A percentile compares a stretch with the other conserved stretches of the same genome.
These are phyloP conservation scores for Tylopilus balloui DNA, from an alignment of 768 basidiomycete genomes.

Conservation along the genomic window DNA sequence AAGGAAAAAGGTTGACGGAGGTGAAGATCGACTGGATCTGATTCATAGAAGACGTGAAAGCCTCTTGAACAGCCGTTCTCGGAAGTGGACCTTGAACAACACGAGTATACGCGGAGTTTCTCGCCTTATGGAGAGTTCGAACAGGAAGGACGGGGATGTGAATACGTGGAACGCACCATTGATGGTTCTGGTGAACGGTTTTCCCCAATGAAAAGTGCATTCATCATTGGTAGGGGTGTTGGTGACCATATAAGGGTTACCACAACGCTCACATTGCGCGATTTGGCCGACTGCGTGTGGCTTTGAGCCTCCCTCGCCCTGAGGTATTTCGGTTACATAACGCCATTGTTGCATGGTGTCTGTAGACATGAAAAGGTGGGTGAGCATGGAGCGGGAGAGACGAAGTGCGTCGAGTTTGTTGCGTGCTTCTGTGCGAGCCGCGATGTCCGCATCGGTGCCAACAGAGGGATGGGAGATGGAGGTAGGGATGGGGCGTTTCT, in stretches of 20 bases:
- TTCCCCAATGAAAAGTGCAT: conserved; percentile 86
- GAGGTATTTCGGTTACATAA: conserved; percentile 67
- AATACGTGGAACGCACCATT: conserved; percentile 48
- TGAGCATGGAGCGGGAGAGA: conserved; percentile 50
- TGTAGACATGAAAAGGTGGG: conserved; percentile 54
- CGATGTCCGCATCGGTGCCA: conserved; percentile 67
- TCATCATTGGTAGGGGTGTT: conserved; percentile 50
- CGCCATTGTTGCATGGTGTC: conserved; percentile 62
- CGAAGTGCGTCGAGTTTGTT: conserved; percentile 50
- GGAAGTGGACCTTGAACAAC: conserved; percentile 62
- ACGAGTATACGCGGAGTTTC: conserved; percentile 65
- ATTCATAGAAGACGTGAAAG: conserved; percentile 89
- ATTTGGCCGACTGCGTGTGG: conserved; percentile 61
- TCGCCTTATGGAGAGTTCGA: conserved; percentile 48
- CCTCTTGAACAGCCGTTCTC: conserved; percentile 72
- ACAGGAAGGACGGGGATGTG: neutral
- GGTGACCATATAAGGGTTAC: conserved; percentile 62
- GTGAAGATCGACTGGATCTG: conserved; percentile 60
- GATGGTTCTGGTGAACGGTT: conserved; percentile 51
- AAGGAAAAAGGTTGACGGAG: conserved; percentile 68
- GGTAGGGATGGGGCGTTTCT: conserved; percentile 52
- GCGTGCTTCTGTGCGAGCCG: conserved; percentile 49
- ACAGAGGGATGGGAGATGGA: conserved; percentile 64
- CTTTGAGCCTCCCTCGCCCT: conserved; percentile 56
- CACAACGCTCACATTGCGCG: conserved; percentile 77